A percentile compares a stretch with the other conserved stretches of the same genome.
Evolutionary conservation across 169 alveolate genomes (phyloP).

Genomic region (Plasmodium cynomolgi): DNA sequence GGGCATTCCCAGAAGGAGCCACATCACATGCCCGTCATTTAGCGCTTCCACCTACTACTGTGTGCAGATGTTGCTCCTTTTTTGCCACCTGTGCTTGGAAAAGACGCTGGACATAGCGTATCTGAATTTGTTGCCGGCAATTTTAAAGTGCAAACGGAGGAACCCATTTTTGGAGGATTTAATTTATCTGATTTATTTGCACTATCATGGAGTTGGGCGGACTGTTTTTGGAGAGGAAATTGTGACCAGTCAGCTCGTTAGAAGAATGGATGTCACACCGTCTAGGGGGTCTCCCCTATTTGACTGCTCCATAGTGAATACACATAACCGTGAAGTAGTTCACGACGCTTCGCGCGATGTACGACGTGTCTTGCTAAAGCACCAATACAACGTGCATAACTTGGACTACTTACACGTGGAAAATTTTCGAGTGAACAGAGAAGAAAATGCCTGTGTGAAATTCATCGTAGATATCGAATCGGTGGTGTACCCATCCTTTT

Average conservation of each 20-base stretch:
- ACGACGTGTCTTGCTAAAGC: not conserved
- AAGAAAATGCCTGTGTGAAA: not conserved
- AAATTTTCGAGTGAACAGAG: conserved; percentile 12
- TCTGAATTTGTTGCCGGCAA: conserved; percentile 15
- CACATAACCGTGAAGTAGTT: not conserved
- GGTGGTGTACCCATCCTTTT: conserved; percentile 36
- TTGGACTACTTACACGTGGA: conserved; percentile 35
- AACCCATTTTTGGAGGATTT: conserved; percentile 28
- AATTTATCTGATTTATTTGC: conserved; percentile 40
- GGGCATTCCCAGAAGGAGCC: not conserved
- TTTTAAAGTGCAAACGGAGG: conserved; percentile 11
- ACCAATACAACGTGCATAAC: not conserved
- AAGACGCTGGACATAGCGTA: conserved; percentile 26
- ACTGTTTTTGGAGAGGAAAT: not conserved
- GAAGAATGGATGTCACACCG: not conserved
- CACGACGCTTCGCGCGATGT: not conserved
- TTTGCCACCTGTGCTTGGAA: conserved; percentile 21
- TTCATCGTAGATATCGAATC: conserved; percentile 15
- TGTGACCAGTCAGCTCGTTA: not conserved
- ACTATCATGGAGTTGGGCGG: conserved; percentile 23
- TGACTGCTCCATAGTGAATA: not conserved
- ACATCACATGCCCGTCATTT: not conserved
- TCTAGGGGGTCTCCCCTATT: not conserved
- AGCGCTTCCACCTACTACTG: conserved; percentile 9
- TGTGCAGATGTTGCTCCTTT: conserved; percentile 11